Conservation (phyloP, 169 alveolate species). For the Plasmodium blacklocki region DNA sequence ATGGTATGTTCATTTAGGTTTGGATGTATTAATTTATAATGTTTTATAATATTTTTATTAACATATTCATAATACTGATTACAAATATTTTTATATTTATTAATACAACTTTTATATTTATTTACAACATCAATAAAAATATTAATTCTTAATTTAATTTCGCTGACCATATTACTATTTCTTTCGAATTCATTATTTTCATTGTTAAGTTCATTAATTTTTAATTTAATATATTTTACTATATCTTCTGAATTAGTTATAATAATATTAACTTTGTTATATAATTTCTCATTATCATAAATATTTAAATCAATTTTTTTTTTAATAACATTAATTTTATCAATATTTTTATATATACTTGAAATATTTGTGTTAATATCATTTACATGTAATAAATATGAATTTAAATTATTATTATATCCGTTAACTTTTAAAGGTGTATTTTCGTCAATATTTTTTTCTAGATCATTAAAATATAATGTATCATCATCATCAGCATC, state of each 20-base stretch:
- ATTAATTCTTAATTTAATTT: slow-evolving; percentile 45
- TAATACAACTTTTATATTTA: slow-evolving; percentile 42
- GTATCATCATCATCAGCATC: too few species aligned
- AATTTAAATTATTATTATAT: background rate
- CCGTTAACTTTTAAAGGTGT: slow-evolving; percentile 7
- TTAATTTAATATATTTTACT: slow-evolving; percentile 6
- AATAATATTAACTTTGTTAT: slow-evolving; percentile 17
- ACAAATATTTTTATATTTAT: slow-evolving; percentile 56
- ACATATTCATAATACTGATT: slow-evolving; percentile 54
- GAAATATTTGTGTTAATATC: slow-evolving; percentile 43
- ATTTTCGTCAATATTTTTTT: slow-evolving; percentile 17
- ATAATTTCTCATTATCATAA: slow-evolving; percentile 38
- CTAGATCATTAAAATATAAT: slow-evolving; percentile 11
- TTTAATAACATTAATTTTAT: slow-evolving; percentile 51
- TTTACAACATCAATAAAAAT: slow-evolving; percentile 54
- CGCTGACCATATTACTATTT: slow-evolving; percentile 25
- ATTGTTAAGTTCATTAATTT: background rate
- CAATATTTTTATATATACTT: slow-evolving; percentile 35
- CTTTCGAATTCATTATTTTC: slow-evolving; percentile 34
- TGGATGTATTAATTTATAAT: slow-evolving; percentile 39
- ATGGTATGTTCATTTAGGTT: slow-evolving; percentile 22
- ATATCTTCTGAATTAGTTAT: slow-evolving; percentile 26
- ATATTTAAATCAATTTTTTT: slow-evolving; percentile 58
- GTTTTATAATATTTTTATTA: slow-evolving; percentile 43
- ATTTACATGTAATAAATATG: slow-evolving; percentile 30